Evolutionary conservation across 129 eudicot genomes (phyloP), one percentile per base, ranked within the genome.

Genomic region (Solidago caesia): DNA sequence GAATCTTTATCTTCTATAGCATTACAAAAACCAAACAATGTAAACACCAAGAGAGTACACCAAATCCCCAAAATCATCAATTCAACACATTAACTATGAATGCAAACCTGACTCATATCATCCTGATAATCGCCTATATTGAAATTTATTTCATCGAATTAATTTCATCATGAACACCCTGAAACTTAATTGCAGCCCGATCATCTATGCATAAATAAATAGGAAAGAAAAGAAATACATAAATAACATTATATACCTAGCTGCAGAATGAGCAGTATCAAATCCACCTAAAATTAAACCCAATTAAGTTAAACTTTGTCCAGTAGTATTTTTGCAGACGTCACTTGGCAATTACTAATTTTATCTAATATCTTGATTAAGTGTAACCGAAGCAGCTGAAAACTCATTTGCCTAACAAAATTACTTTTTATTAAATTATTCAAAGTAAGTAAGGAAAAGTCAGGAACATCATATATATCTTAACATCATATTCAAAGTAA

Each of bases 181-280:
- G 80, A 67, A 87, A 87, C 61, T 82, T 87, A 27, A 87, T 84
- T n/a, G 92, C 92, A 58, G 92, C 92, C 56, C 85, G 80, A 75
- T 87, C 92, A 57, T 69, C 92, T 87, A 29, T n/a, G n/a, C n/a
- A n/a, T n/a, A n/a, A n/a, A n/a, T n/a, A 29, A 29, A 29, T 29
- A 4, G n/a, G 51, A 46, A 5, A 2, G 6, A 44, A 26, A 70
- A n/a, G n/a, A 52, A 13, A 52, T 14, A 14, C 13, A 53, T n/a
- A n/a, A 5, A 53, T 53, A n/a, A 53, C 16, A 10, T 53, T 53
- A 12, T 53, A 10, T 70, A 85, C 95, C 90, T 84, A 14, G 95
- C 95, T 0, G 95, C 95, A 8, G 88, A 81, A 83, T 85, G 95
- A 64, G 95, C 90, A 13, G 95, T 88, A 82, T 88, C 95, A 81